Conservation (phyloP, 805 yeast genomes). For the Pichia deserticola region DNA sequence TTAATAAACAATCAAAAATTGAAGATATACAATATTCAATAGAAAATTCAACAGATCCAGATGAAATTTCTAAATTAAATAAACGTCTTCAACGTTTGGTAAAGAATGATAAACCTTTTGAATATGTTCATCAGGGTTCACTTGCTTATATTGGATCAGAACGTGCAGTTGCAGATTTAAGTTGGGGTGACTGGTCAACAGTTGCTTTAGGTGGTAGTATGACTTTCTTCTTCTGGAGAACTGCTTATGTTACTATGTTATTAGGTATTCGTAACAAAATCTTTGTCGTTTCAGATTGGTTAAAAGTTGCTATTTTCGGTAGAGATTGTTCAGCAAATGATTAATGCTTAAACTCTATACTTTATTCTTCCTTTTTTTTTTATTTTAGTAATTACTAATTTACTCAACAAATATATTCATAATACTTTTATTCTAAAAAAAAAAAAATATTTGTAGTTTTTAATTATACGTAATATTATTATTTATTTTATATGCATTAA, state of each 20-base stretch:
- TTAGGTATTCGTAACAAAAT: constrained; percentile 83
- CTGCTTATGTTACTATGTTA: constrained; percentile 89
- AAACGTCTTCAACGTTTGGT: constrained; percentile 32
- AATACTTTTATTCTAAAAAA: no score
- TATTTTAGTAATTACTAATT: not conserved
- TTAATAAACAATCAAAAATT: constrained; percentile 55
- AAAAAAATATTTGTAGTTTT: no score
- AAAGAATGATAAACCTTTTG: constrained; percentile 51
- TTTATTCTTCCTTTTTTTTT: not conserved
- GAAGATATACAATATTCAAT: constrained; percentile 47
- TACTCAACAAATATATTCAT: no score
- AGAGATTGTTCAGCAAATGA: constrained; percentile 64
- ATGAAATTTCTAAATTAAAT: constrained; percentile 33
- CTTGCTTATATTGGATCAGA: constrained; percentile 92
- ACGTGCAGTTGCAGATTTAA: constrained; percentile 87
- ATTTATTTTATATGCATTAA: no score
- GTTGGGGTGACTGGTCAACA: constrained; percentile 71
- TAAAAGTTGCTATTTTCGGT: constrained; percentile 80
- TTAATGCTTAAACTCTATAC: not conserved
- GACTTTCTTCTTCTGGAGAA: constrained; percentile 91
- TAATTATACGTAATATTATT: not conserved
- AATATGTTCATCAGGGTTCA: constrained; percentile 85
- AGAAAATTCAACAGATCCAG: constrained; percentile 29
- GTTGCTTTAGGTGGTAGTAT: constrained; percentile 77
- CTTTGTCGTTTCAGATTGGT: constrained; percentile 83